phyloP scores from a whole-genome alignment of 257 asterid genomes.

The Solanum pinnatisectum region DNA sequence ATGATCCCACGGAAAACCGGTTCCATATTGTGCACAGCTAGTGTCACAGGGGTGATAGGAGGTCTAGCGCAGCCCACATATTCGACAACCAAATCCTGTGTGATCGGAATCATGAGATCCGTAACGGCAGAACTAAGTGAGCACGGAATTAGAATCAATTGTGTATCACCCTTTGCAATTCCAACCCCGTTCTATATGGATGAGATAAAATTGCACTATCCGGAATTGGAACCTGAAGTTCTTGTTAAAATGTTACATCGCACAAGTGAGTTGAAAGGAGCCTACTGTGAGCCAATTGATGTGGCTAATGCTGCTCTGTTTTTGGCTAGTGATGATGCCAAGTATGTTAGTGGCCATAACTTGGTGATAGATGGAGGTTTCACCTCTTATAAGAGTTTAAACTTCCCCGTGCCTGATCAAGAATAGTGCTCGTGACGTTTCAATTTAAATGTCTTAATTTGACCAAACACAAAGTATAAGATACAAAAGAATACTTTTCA shows the following conservation, averaged over 20 bases:
- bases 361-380: conserved; percentile 78
- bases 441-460: background rate
- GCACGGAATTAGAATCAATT: conserved; percentile 69
- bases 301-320: conserved; percentile 73
- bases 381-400: conserved; percentile 31
- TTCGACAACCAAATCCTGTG: conserved; percentile 54
- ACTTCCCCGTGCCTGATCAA: conserved; percentile 3
- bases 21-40: conserved; percentile 73
- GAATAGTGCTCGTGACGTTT: background rate
- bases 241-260: conserved; percentile 41
- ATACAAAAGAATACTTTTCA: background rate
- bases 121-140: conserved; percentile 53
- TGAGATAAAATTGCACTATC: conserved; percentile 40
- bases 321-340: conserved; percentile 74
- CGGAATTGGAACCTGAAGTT: conserved; percentile 22
- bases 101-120: conserved; percentile 55
- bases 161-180: conserved; percentile 75
- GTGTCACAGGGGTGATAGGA: conserved; percentile 67
- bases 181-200: conserved; percentile 58
- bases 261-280: conserved; percentile 51
- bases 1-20: conserved; percentile 68
- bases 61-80: conserved; percentile 76
- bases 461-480: background rate
- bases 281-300: conserved; percentile 51
- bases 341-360: conserved; percentile 75